Base-by-base conservation (phyloP, 495 filamentous ascomycete species). In the Cercophora newfieldiana region DNA sequence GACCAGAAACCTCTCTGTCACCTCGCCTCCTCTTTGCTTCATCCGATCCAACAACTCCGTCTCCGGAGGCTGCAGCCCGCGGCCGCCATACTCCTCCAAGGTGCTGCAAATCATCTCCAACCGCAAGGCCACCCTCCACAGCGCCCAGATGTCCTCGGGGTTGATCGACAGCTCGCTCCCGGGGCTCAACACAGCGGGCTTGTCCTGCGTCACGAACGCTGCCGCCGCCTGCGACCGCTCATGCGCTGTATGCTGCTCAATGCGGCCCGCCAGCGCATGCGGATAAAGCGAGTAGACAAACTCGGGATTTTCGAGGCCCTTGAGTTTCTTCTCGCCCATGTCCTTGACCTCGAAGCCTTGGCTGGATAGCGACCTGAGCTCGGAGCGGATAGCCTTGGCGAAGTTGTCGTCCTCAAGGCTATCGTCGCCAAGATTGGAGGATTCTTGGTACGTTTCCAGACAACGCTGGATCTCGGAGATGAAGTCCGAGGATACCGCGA, bases 321-420 rank as follows among this genome's bases (percentile, higher is more conserved):
- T 99, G 33, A 99, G 81, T 71, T 95, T 97, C 49, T 88, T 87
- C 71, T 97, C 91, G 22, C 95, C 95, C 71, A 98, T 91, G 68
- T 96, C 92, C 76, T 97, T 97, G 72, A 97, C 92, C 74, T 96
- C 91, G 72, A 98, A 99, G 19, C 96, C 96, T 80, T 96, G 92
- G 66, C 89, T 92, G 66, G 88, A 93, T 24, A 99, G 83, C 16
- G 91, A 90, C 31, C 93, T 88, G 21, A 99, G 85, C 76, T 99
- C 95, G 48, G 88, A 89, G 65, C 92, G 90, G 66, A 99, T 97
- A 30, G 90, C 82, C 63, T 87, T 82, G 22, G 84, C 88, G 50
- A 88, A 78, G 0, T 83, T 70, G 69, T 93, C 91, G 48, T 95
- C 94, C 50, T 88, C 89, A 54, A 89, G 80, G 2, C 79, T 79